A percentile compares a stretch with the other conserved stretches of the same genome.
Conservation (phyloP, 2,329 filamentous ascomycete genomes). For the Penicillium glabrum region DNA sequence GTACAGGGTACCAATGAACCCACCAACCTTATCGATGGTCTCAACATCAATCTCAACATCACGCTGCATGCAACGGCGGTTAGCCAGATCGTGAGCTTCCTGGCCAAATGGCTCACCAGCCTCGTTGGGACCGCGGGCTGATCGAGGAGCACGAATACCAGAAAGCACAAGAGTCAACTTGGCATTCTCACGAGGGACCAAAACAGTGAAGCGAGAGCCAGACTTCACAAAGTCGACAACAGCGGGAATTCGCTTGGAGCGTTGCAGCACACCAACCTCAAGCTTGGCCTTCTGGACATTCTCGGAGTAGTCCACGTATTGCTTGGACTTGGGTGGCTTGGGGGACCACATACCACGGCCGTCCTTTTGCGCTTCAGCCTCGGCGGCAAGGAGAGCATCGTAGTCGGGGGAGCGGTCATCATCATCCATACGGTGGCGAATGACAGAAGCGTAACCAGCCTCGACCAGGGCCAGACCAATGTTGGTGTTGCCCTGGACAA, state of each 20-base stretch:
- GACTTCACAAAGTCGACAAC: conserved; percentile 97
- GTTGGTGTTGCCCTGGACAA: conserved; percentile 82
- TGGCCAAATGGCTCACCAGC: conserved; percentile 90
- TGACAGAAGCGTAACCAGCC: conserved; percentile 88
- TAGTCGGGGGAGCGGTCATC: conserved; percentile 92
- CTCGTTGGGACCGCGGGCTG: conserved; percentile 76
- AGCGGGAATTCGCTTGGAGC: conserved; percentile 88
- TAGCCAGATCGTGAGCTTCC: conserved; percentile 90
- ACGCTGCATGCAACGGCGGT: conserved; percentile 83
- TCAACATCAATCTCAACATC: conserved; percentile 96
- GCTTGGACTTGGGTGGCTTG: conserved; percentile 79
- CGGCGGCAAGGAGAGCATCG: conserved; percentile 57
- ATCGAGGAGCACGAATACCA: conserved; percentile 85
- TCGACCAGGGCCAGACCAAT: conserved; percentile 83
- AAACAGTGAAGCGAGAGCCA: conserved; percentile 88
- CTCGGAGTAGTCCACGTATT: conserved; percentile 88
- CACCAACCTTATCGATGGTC: conserved; percentile 92
- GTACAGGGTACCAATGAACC: conserved; percentile 93
- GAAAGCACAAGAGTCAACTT: conserved; percentile 94
- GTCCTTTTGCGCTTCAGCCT: conserved; percentile 70
- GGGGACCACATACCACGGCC: conserved; percentile 94
- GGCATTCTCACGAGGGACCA: conserved; percentile 88
- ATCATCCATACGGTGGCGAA: conserved; percentile 92
- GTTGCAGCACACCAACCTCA: conserved; percentile 79
- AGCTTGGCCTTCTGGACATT: conserved; percentile 93